Base-by-base conservation (phyloP, 306 rosid species). In the Nissolia schottii region DNA sequence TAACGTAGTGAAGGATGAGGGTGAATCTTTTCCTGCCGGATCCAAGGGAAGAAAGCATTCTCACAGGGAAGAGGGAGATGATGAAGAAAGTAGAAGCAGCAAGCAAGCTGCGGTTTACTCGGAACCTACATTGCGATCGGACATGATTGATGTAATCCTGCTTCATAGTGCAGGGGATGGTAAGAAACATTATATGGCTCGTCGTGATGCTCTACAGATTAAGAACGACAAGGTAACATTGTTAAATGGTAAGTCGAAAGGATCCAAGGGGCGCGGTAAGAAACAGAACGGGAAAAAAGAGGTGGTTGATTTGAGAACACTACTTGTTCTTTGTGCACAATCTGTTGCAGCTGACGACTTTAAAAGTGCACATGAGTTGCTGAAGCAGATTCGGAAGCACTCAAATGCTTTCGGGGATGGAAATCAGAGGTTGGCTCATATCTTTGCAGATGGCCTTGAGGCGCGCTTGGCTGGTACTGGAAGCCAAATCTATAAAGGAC, bases 381-480 rank as follows among this genome's bases (percentile, higher is more conserved):
- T 91, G 37, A 91, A 85, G 83, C 85, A 80, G 71, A 87, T 95
- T 63, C 85, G 90, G 78, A 90, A 74, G 58, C 96, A 95, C 63
- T 85, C 96, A 0, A 89, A 78, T 11, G 83, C 86, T 54, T 89
- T 87, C 4, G 97, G 99, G 3, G 97, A 95, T 72, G 96, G 96
- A 46, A 89, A 80, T 81, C 97, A 95, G 80, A 85, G 99, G 79
- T 45, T 95, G 65, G 99, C 99, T 58, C 62, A 85, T 78, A 82
- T 87, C 65, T 91, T 94, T 78, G 96, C 99, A 0, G 90, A 94
- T 82, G 97, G 99, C 50, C 96, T 94, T 2, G 96, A 91, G 81
- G 97, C 99, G 13, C 96, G 99, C 64, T 81, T 91, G 93, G 96
- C 97, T 38, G 96, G 99, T 59, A 95, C 95, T 8, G 96, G 99